Evolutionary conservation across 2,329 filamentous ascomycete species (phyloP), one percentile per base, ranked within the genome.

Genomic region (Leptodontidium sp.): DNA sequence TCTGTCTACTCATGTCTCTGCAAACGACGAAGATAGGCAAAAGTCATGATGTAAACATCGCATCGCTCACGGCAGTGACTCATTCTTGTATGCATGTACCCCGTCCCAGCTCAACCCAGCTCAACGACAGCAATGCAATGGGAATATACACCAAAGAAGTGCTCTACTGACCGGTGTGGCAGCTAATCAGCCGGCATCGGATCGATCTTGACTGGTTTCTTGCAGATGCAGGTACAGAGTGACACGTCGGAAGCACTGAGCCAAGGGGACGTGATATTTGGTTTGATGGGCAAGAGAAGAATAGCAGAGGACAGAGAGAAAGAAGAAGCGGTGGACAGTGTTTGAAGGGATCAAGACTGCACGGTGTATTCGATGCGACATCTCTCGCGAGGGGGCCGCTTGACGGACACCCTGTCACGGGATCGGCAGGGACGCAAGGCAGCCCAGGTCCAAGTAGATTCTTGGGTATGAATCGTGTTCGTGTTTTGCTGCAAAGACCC

Each of bases 41-140:
- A 35, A 35, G 52, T 35, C 15, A 55, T 55, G 26, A 55, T 55
- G 52, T 55, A 55, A 55, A 55, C 52, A 55, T 24, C 14, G 8
- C 12, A 6, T 2, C 38, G 38, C 38, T 40, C 38, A 2, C 11
- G 2, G 52, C 17, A 15, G 26, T 55, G 52, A 35, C 29, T 35
- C 52, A 55, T 26, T n/a, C 15, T 35, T 7, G 4, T 53, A 53
- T 12, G 8, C 38, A 40, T 12, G 38, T 9, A 40, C 2, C 38
- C 38, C 38, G 11, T 40, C 38, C 11, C 38, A 40, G 8, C 11
- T 8, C 38, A 40, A 8, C 38, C 38, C 38, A 32, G 29, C 29
- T 6, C 3, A 6, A 32, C 4, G 29, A 32, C 6, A 32, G 29
- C 29, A 3, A 32, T 32, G 6, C 3, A 32, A 32, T 32, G 29